Evolutionary conservation across 805 yeast species (phyloP), one percentile per base, ranked within the genome.

Genomic region (Candida adriatica): DNA sequence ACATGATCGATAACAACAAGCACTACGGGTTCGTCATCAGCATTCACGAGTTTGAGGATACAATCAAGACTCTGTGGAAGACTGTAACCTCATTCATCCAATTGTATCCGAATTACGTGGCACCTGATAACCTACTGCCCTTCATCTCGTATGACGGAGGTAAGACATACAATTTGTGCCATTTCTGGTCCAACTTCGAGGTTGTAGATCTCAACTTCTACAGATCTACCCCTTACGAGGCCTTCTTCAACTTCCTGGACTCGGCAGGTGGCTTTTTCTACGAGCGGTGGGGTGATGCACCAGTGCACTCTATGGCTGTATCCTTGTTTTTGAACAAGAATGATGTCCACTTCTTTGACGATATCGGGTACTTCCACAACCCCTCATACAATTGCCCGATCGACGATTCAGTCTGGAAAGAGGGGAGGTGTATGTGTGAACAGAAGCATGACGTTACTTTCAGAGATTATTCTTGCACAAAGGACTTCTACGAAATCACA

Each of bases 241-340:
- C 58, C 8, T 67, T 60, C 40, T 73, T 74, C 43, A 51, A 68
- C 13, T 56, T 46, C 46, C 41, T 73, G 30, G 79, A 73, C 46
- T 38, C 51, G 19, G 43, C 65, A 0, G 68, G 73, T 11, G 81
- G 80, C 2, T 65, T 72, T 36, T 72, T 70, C 46, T 70, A 70
- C 41, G 80, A 75, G 46, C 49, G 81, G 60, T 85, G 95, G 95
- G 95, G 95, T 40, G 95, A 85, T 58, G 95, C 95, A 15, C 95
- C 95, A 13, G 79, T 84, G 30, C 94, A 83, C 58, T 79, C 94
- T 4, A 76, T 84, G 48, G 95, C 90, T 18, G 94, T 81, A 11
- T 62, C 90, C 4, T 61, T 86, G 41, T 81, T 86, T 59, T 53
- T 83, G 56, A 72, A 76, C 26, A 74, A 70, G 52, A 71, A 70